phyloP scores from a whole-genome alignment of 2,329 filamentous ascomycete species.

The Fusarium praegraminearum region DNA sequence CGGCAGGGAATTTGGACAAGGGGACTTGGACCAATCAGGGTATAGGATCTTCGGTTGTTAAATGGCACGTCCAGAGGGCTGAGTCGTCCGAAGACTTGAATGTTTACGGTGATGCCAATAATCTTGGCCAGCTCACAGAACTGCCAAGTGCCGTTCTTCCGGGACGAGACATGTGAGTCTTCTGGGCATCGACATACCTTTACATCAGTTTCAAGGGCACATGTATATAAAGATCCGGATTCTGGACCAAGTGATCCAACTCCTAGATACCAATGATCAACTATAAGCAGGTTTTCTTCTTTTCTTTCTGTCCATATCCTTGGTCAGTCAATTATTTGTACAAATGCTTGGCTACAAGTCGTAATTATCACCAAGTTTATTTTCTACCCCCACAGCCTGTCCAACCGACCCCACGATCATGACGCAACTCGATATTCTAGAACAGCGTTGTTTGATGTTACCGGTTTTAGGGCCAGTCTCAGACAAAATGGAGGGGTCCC shows the following conservation, averaged over 20 bases:
- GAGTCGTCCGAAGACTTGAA: neutral
- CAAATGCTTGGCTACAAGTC: neutral
- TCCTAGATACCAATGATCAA: neutral
- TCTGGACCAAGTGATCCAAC: neutral
- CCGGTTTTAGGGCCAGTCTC: constrained; percentile 31
- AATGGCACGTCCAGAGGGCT: neutral
- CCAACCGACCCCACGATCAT: constrained; percentile 35
- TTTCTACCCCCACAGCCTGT: constrained; percentile 16
- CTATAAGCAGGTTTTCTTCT: neutral
- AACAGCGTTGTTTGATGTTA: constrained; percentile 33
- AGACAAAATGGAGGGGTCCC: constrained; percentile 29
- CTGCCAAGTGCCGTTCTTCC: constrained; percentile 42
- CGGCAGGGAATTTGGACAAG: neutral
- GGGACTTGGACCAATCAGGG: neutral
- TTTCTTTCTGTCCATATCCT: constrained; percentile 3
- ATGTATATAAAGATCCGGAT: constrained; percentile 23
- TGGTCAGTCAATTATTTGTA: neutral
- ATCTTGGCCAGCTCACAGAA: constrained; percentile 11
- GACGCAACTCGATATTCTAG: constrained; percentile 45
- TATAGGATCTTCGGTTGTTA: neutral
- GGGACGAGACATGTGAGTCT: constrained; percentile 18
- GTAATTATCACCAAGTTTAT: constrained; percentile 16
- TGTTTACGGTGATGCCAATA: constrained; percentile 25
- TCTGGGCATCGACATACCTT: constrained; percentile 12
- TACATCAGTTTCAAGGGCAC: constrained; percentile 21